These are phyloP conservation scores for Clavariopsis aquatica DNA, from an alignment of 495 filamentous ascomycete species.

Conservation along the genomic window DNA sequence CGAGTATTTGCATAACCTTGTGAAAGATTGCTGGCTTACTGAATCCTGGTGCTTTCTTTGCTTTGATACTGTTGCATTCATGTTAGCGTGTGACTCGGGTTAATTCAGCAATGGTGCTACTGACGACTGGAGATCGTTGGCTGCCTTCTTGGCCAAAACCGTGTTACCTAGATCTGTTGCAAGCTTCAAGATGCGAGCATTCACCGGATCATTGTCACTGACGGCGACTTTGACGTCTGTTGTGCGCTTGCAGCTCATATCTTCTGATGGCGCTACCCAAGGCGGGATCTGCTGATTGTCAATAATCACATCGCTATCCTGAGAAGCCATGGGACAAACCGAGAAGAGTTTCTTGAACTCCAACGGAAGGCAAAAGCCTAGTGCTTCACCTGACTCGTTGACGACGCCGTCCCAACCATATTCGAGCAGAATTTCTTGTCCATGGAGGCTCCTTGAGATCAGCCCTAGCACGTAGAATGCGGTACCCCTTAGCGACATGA, in stretches of 20 bases:
- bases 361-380: constrained; percentile 83
- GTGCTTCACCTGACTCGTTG: constrained; percentile 74
- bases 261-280: constrained; percentile 34
- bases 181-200: constrained; percentile 74
- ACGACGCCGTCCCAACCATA: constrained; percentile 90
- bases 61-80: constrained; percentile 58
- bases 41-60: constrained; percentile 69
- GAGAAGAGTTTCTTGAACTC: constrained; percentile 77
- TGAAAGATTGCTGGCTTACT: constrained; percentile 73
- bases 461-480: constrained; percentile 94
- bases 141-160: constrained; percentile 75
- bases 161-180: constrained; percentile 86
- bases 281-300: constrained; percentile 41
- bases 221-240: constrained; percentile 40
- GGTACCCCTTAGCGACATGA: constrained; percentile 89
- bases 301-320: neutral
- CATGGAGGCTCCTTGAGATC: constrained; percentile 88
- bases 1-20: constrained; percentile 80
- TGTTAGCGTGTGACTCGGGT: constrained; percentile 9
- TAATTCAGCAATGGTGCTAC: constrained; percentile 15
- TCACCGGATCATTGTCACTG: constrained; percentile 65
- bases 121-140: constrained; percentile 66
- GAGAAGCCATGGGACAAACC: constrained; percentile 44
- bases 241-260: constrained; percentile 42
- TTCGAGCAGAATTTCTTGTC: constrained; percentile 81